These are phyloP conservation scores for Zostera marina DNA, from an alignment of 116 monocot genomes.

Conservation along the genomic window DNA sequence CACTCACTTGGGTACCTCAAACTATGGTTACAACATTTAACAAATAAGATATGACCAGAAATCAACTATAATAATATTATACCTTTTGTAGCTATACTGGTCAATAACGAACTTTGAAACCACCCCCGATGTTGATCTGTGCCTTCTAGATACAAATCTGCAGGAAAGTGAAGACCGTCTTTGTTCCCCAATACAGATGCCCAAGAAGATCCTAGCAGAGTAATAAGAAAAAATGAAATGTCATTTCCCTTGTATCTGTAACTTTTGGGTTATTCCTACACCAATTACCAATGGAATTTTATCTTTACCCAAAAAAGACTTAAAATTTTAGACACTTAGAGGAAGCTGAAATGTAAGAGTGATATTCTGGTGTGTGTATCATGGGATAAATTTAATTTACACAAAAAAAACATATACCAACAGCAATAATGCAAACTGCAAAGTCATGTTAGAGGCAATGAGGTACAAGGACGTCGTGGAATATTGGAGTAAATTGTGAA, in stretches of 20 bases:
- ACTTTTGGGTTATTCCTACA: too few relatives aligned
- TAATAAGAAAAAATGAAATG: background rate
- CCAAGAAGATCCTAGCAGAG: constrained; percentile 59
- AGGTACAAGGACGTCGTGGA: too few relatives aligned
- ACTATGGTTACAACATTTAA: too few relatives aligned
- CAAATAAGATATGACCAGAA: background rate
- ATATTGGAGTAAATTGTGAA: too few relatives aligned
- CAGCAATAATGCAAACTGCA: too few relatives aligned
- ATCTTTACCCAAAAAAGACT: too few relatives aligned
- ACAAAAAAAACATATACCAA: background rate
- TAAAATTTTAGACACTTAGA: background rate
- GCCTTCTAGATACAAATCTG: constrained; percentile 92
- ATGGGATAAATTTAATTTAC: background rate
- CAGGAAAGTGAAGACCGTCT: constrained; percentile 58
- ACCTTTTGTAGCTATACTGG: constrained; percentile 91
- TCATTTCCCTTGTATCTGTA: too few relatives aligned
- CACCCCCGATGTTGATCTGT: constrained; percentile 97
- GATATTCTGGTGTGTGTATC: background rate
- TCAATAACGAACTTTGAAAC: constrained; percentile 96
- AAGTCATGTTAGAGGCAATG: too few relatives aligned
- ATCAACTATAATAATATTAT: background rate
- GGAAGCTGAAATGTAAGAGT: too few relatives aligned
- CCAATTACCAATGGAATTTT: too few relatives aligned
- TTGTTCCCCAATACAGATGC: constrained; percentile 72
- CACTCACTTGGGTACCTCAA: too few relatives aligned